Evolutionary conservation across 768 basidiomycete species (phyloP).

Genomic region (Daedaleopsis nitida): DNA sequence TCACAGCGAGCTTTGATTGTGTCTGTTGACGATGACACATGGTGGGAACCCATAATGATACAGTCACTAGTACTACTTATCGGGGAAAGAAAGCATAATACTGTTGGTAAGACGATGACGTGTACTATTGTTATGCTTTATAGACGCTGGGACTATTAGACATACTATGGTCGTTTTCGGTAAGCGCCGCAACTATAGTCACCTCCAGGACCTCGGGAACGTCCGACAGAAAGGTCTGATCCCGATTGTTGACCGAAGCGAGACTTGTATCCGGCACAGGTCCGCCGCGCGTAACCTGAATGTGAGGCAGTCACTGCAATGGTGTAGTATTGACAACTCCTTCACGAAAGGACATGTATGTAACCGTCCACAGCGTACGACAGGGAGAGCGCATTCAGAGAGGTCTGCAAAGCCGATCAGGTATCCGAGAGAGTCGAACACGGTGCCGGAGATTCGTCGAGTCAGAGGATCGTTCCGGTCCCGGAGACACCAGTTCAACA

Average conservation of each 20-base stretch:
- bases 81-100: no score
- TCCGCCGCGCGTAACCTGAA: neutral
- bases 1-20: no score
- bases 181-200: no score
- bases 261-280: no score
- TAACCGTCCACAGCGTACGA: neutral
- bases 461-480: neutral
- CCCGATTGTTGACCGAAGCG: neutral
- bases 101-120: neutral
- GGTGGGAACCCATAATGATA: no score
- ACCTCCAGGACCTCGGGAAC: no score
- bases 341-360: neutral
- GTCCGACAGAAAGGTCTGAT: neutral
- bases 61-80: no score
- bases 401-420: conserved; percentile 45
- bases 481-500: neutral
- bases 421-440: conserved; percentile 47
- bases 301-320: neutral
- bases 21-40: no score
- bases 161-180: no score
- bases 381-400: neutral
- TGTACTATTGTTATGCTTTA: neutral
- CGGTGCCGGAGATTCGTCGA: conserved; percentile 3
- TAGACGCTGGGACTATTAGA: neutral
- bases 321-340: neutral